Base-by-base conservation (phyloP, 169 alveolate species). In the Plasmodium berghei region DNA sequence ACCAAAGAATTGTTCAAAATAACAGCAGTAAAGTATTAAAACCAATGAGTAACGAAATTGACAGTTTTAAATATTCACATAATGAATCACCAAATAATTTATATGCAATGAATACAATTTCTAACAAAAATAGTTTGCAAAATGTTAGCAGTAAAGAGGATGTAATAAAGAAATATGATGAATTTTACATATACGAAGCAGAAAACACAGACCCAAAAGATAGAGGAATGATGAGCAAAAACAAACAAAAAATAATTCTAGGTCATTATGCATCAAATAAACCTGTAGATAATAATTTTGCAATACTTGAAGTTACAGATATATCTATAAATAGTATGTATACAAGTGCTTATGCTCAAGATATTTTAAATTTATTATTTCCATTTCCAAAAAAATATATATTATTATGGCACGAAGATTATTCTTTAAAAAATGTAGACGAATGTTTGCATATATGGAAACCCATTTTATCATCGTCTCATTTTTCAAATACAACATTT, bases 151-250 rank as follows among this genome's bases (percentile, higher is more conserved):
- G 56, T 46, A 46, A 42, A 1, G 72, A 58, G 10, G 42, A 61
- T n/a, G 24, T 28, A 18, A 26, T 72, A 34, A 67, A 26, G 22
- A 67, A 20, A 28, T 70, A 28, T 5, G 87, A 86, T 2, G 64
- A 48, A 9, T 86, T 86, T 71, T 86, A 69, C 55, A 86, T 86
- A 28, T 86, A 86, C 54, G 91, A 86, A 54, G 91, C 87, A 5
- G 91, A 86, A 71, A 69, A 86, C 58, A 61, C 52, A 16, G 91
- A 86, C 22, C 91, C 91, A 9, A 86, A 71, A n/a, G 91, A 86
- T 49, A 69, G 91, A 58, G 91, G 91, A 86, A 86, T 86, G 73
- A 86, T 86, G 91, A 86, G 91, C 72, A 86, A 86, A 70, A 86
- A 86, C 72, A 86, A 86, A 42, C 91, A 86, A 45, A 86, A 86